These are phyloP conservation scores for Clarireedia monteithiana DNA, from an alignment of 2,329 filamentous ascomycete genomes.

Conservation along the genomic window DNA sequence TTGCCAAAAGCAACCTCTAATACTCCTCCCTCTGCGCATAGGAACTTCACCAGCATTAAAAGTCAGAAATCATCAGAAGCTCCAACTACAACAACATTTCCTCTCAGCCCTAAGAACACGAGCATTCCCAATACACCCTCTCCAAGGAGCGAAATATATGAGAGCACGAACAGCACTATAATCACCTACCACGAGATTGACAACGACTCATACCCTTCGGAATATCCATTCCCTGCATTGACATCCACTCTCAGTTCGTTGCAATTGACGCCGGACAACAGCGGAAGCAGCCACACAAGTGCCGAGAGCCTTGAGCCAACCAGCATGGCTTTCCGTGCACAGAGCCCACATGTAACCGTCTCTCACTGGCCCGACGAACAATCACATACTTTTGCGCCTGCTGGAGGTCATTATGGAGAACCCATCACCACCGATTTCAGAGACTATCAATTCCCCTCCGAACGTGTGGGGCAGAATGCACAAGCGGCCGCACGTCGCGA, in stretches of 20 bases:
- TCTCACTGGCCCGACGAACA: constrained; percentile 20
- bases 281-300: constrained; percentile 28
- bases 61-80: constrained; percentile 14
- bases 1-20: constrained; percentile 15
- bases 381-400: constrained; percentile 6
- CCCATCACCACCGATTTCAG: constrained; percentile 1
- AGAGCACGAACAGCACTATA: constrained; percentile 13
- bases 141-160: constrained; percentile 16
- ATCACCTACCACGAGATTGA: constrained; percentile 20
- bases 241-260: constrained; percentile 13
- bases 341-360: constrained; percentile 21
- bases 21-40: constrained; percentile 10
- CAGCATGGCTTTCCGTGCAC: constrained; percentile 17
- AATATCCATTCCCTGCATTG: constrained; percentile 10
- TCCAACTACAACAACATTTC: constrained; percentile 19
- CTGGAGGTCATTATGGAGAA: constrained; percentile 8
- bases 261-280: constrained; percentile 28
- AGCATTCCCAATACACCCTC: constrained; percentile 24
- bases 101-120: constrained; percentile 24
- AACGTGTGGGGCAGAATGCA: not conserved
- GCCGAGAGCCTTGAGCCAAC: constrained; percentile 23
- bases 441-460: constrained; percentile 11
- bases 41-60: constrained; percentile 12
- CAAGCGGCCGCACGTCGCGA: constrained; percentile 14
- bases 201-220: constrained; percentile 15